Conservation (phyloP, 2,329 filamentous ascomycete genomes). For the Fonsecaea multimorphosa region DNA sequence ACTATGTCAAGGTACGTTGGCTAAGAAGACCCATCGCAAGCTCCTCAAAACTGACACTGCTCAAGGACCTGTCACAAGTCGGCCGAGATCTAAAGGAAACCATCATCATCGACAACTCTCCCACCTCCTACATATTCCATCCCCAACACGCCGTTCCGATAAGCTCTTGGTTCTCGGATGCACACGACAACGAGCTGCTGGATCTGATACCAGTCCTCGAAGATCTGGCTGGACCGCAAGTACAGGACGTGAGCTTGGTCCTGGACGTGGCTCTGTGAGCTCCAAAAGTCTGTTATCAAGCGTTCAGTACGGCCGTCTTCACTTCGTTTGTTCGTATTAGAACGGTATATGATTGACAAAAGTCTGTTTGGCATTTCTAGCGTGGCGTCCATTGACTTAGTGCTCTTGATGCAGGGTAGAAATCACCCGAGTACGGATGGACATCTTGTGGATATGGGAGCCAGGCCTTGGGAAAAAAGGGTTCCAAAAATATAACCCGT, state of each 20-base stretch:
- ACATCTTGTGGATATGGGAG: slow-evolving; percentile 24
- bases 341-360: slow-evolving; percentile 31
- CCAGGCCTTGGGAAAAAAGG: slow-evolving; percentile 25
- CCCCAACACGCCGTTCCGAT: slow-evolving; percentile 98
- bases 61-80: slow-evolving; percentile 87
- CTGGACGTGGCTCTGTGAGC: slow-evolving; percentile 79
- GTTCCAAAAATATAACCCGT: slow-evolving; percentile 17
- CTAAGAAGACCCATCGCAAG: not conserved
- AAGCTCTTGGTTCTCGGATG: slow-evolving; percentile 99
- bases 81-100: slow-evolving; percentile 95
- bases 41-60: not conserved
- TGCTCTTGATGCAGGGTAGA: slow-evolving; percentile 24
- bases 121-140: slow-evolving; percentile 99
- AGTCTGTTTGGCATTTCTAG: slow-evolving; percentile 34
- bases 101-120: slow-evolving; percentile 99
- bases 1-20: slow-evolving; percentile 81
- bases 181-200: slow-evolving; percentile 97
- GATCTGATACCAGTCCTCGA: slow-evolving; percentile 98
- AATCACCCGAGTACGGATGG: slow-evolving; percentile 21
- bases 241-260: slow-evolving; percentile 95
- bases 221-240: slow-evolving; percentile 86
- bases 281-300: slow-evolving; percentile 8
- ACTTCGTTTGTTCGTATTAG: slow-evolving; percentile 33
- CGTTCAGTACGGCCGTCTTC: slow-evolving; percentile 11
- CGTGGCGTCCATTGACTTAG: slow-evolving; percentile 28